Evolutionary conservation across 2,329 filamentous ascomycete species (phyloP).

Genomic region (Metarhizium humberi): DNA sequence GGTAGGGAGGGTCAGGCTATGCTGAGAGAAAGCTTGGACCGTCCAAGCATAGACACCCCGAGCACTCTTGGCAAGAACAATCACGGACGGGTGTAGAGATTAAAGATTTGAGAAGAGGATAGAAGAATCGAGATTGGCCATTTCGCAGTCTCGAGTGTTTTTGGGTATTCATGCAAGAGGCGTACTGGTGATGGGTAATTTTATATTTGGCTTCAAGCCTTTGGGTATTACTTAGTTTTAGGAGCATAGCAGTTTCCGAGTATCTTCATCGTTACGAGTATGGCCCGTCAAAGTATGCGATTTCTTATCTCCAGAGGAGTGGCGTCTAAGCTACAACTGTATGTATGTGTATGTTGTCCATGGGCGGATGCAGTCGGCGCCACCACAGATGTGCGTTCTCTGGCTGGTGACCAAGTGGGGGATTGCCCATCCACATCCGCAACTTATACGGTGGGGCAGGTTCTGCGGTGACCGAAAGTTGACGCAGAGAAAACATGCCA

Average conservation of each 20-base stretch:
- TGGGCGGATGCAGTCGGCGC: too few species aligned
- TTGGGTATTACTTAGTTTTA: not conserved
- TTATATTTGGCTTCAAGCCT: not conserved
- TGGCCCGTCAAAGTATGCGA: not conserved
- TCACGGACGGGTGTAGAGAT: slow-evolving; percentile 16
- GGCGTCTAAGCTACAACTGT: too few species aligned
- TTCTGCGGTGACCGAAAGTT: not conserved
- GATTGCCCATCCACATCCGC: too few species aligned
- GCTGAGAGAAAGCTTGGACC: slow-evolving; percentile 22
- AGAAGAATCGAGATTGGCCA: not conserved
- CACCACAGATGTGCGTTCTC: too few species aligned
- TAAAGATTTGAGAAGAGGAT: not conserved
- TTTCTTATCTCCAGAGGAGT: not conserved
- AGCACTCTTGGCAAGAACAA: slow-evolving; percentile 26
- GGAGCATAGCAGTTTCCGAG: not conserved
- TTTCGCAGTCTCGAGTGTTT: not conserved
- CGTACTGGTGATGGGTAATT: not conserved
- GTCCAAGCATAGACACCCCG: slow-evolving; percentile 32
- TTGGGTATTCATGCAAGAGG: not conserved
- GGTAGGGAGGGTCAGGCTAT: slow-evolving; percentile 41
- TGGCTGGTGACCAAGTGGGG: too few species aligned
- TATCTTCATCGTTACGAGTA: not conserved
- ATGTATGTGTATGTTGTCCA: too few species aligned
- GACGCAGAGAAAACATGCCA: not conserved
- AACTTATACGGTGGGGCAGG: too few species aligned